A percentile compares a stretch with the other conserved stretches of the same genome.
phyloP scores from a whole-genome alignment of 306 rosid genomes.

The Rosa multiflora region DNA sequence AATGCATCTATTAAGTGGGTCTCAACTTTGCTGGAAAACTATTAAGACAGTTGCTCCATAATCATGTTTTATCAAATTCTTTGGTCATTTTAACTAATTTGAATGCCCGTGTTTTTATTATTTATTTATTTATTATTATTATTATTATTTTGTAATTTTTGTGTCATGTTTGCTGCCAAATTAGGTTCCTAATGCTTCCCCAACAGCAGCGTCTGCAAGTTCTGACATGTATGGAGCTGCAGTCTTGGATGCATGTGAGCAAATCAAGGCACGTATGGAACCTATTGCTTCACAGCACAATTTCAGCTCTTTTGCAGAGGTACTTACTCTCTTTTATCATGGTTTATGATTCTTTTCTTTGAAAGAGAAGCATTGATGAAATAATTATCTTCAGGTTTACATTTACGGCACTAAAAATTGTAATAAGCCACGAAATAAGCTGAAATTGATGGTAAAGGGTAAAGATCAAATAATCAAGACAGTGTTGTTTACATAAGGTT shows the following conservation, averaged over 20 bases:
- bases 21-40: neutral
- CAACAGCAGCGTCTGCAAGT: constrained; percentile 98
- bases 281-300: constrained; percentile 63
- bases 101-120: neutral
- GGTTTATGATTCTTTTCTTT: neutral
- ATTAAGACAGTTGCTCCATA: neutral
- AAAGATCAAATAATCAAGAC: neutral
- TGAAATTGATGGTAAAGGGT: neutral
- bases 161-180: constrained; percentile 28
- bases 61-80: neutral
- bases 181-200: constrained; percentile 91
- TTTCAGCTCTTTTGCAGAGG: constrained; percentile 75
- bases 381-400: neutral
- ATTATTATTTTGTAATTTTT: constrained; percentile 13
- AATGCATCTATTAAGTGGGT: neutral
- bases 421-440: neutral
- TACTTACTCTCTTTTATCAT: constrained; percentile 32
- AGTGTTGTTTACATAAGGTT: neutral
- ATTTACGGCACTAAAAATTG: neutral
- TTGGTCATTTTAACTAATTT: neutral
- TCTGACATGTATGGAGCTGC: constrained; percentile 97
- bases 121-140: too few species aligned
- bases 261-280: constrained; percentile 81
- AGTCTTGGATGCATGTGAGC: constrained; percentile 93
- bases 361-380: neutral